Base-by-base conservation (phyloP, 2,329 filamentous ascomycete species). In the Monosporascus sp. region DNA sequence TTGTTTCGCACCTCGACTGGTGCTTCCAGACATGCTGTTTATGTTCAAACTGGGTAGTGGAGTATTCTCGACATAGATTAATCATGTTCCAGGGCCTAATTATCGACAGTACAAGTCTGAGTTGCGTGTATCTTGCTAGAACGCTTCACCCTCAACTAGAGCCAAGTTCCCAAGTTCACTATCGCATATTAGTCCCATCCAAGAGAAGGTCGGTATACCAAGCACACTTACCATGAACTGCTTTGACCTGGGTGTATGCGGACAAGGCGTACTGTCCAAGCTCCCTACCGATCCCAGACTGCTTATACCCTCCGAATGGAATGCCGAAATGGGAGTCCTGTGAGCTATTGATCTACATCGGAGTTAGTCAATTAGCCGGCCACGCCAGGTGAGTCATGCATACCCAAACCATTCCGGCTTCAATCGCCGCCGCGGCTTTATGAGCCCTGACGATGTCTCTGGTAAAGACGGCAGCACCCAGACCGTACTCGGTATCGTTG, bases 381-480 rank as follows among this genome's bases (percentile, higher is more conserved):
- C 18, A 14, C 24, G 18, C n/a, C 41, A n/a, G 20, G 24, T 14
- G 9, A 24, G n/a, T 31, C 7, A 24, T 15, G 18, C 43, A 7
- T 46, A 46, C 43, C 43, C 76, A 80, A 15, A 79, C 75, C 74
- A 77, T 79, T 25, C 84, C 84, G 1, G 82, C 76, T 65, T 87
- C 80, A 49, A 87, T 80, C 17, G 77, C 77, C 55, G 77, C 77
- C 3, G 80, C 75, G 0, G 77, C 72, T 14, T 72, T 71, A 57
- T 79, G 77, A 3, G 75, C 71, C 24, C 70, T 68, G 50, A 72
- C 76, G 50, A 87, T 73, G 61, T 85, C 77, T 53, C 79, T 72
- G 0, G 79, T 86, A 59, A 87, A 88, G 2, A 88, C 68, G 0
- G 83, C 79, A 8, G 79, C 78, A 2, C 80, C 83, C 0, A 87